phyloP scores from a whole-genome alignment of 345 rosid genomes.

The Euclidium syriacum region DNA sequence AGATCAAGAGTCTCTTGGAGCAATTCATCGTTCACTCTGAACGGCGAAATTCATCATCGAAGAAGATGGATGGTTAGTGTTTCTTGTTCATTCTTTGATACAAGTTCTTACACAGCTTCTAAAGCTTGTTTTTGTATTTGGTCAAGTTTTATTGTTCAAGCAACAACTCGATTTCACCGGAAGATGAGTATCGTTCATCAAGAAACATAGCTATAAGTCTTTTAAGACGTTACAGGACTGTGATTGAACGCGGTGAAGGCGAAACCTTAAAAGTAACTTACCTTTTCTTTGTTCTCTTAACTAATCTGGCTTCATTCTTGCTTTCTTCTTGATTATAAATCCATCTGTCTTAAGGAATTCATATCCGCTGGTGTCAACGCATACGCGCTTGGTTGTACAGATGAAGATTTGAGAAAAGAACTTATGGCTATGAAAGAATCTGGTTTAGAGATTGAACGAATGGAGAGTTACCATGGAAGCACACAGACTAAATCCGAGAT shows the following conservation, averaged over 20 bases:
- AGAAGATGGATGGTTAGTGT: constrained; percentile 58
- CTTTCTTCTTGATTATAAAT: constrained; percentile 4
- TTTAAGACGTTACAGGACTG: constrained; percentile 75
- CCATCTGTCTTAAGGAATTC: constrained; percentile 53
- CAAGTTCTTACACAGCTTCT: background rate
- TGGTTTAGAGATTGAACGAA: constrained; percentile 52
- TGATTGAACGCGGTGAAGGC: constrained; percentile 86
- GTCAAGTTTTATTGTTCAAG: constrained; percentile 47
- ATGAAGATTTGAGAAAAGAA: constrained; percentile 70
- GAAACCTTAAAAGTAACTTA: constrained; percentile 72
- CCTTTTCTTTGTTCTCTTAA: background rate
- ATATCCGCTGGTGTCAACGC: constrained; percentile 87
- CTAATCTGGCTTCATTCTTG: background rate
- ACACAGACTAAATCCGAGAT: constrained; percentile 66
- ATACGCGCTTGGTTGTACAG: constrained; percentile 80
- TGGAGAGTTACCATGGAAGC: constrained; percentile 57
- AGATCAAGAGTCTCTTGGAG: constrained; percentile 23
- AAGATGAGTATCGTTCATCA: constrained; percentile 86
- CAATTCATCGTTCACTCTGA: constrained; percentile 37
- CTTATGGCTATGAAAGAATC: constrained; percentile 64
- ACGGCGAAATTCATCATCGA: constrained; percentile 31
- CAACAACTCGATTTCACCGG: constrained; percentile 39
- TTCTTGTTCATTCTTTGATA: background rate
- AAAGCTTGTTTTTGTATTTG: background rate
- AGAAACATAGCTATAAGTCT: constrained; percentile 84